These are phyloP conservation scores for Capronia americana DNA, from an alignment of 2,329 filamentous ascomycete species.

Conservation along the genomic window DNA sequence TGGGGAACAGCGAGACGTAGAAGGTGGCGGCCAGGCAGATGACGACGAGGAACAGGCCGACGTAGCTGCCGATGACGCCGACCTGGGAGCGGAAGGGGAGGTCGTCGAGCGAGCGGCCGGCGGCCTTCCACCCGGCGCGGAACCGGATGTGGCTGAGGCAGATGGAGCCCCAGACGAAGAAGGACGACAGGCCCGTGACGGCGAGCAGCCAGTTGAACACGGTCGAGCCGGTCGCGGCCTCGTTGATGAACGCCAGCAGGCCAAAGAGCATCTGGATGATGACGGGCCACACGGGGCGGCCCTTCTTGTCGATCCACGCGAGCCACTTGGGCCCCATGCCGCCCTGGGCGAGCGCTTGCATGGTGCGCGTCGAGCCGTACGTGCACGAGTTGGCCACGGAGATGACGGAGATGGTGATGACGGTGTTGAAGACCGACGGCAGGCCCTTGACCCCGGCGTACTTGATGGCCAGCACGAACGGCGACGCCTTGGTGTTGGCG, in stretches of 20 bases:
- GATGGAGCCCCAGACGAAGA: conserved; percentile 70
- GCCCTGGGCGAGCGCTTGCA: conserved; percentile 87
- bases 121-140: conserved; percentile 75
- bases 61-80: conserved; percentile 78
- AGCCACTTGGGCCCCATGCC: conserved; percentile 78
- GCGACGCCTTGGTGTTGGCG: conserved; percentile 76
- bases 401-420: conserved; percentile 84
- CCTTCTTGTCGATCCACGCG: conserved; percentile 80
- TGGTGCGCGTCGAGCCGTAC: conserved; percentile 87
- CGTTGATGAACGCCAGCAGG: conserved; percentile 77
- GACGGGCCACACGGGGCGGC: conserved; percentile 79
- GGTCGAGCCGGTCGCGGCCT: conserved; percentile 54
- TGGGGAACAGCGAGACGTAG: conserved; percentile 83
- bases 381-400: conserved; percentile 91
- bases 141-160: conserved; percentile 76
- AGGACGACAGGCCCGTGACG: conserved; percentile 73
- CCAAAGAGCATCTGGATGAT: conserved; percentile 70
- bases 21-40: conserved; percentile 74
- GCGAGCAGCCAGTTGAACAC: conserved; percentile 80
- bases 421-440: conserved; percentile 88
- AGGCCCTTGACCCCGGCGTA: conserved; percentile 81
- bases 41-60: conserved; percentile 70
- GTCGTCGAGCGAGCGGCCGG: conserved; percentile 74
- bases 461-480: conserved; percentile 90
- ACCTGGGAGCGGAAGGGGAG: conserved; percentile 82